A percentile compares a stretch with the other conserved stretches of the same genome.
phyloP scores from a whole-genome alignment of 129 eudicot species.

The Escallonia rubra region DNA sequence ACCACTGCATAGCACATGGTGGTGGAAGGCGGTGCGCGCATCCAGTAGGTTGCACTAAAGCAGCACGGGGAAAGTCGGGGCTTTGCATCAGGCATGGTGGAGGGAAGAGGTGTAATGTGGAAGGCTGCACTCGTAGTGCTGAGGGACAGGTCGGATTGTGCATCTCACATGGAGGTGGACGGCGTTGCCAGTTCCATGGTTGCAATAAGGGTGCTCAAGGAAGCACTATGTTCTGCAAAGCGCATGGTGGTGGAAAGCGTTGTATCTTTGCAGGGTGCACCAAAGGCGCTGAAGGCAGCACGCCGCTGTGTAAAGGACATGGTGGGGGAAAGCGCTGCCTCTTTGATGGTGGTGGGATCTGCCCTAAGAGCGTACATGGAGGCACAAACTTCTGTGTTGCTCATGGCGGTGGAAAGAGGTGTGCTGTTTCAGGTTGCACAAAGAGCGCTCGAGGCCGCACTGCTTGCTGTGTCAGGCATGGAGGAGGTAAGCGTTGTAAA shows the following conservation, averaged over 20 bases:
- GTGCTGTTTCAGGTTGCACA: conserved; percentile 72
- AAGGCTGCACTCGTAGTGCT: conserved; percentile 70
- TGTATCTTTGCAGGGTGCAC: conserved; percentile 91
- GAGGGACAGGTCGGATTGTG: conserved; percentile 80
- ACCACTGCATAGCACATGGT: conserved; percentile 90
- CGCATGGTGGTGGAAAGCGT: conserved; percentile 98
- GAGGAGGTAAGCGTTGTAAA: conserved; percentile 88
- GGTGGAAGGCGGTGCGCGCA: conserved; percentile 77
- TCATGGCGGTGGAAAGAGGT: conserved; percentile 94
- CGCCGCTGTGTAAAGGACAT: conserved; percentile 92
- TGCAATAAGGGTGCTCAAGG: conserved; percentile 94
- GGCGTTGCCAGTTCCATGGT: conserved; percentile 74
- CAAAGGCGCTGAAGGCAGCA: conserved; percentile 97
- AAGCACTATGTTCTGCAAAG: conserved; percentile 87
- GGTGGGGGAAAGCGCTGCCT: conserved; percentile 95
- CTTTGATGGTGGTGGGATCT: conserved; percentile 88
- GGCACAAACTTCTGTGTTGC: conserved; percentile 93
- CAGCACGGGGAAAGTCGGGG: conserved; percentile 77
- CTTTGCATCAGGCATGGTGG: conserved; percentile 89
- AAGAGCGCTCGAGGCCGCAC: conserved; percentile 96
- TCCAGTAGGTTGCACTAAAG: conserved; percentile 63
- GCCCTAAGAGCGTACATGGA: conserved; percentile 97
- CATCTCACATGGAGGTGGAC: conserved; percentile 95
- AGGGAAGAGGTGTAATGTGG: conserved; percentile 73
- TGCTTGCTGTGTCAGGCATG: conserved; percentile 84